These are phyloP conservation scores for Nicotiana otophora DNA, from an alignment of 257 asterid genomes.

Conservation along the genomic window DNA sequence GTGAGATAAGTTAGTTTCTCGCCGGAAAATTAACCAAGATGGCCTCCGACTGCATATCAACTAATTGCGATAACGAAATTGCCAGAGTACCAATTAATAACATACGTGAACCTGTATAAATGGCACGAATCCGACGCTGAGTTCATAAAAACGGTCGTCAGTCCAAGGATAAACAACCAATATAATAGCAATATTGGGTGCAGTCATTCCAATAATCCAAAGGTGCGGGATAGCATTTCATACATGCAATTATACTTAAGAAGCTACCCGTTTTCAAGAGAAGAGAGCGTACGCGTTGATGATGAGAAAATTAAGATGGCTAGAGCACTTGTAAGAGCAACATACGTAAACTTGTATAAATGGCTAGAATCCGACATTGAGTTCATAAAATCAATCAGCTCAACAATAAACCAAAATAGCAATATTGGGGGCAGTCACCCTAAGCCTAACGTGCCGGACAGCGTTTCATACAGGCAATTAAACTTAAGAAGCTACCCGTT, in stretches of 20 bases:
- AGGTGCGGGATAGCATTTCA: too few species aligned
- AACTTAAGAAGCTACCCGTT: conserved; percentile 80
- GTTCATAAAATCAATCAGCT: conserved; percentile 62
- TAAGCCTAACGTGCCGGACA: conserved; percentile 55
- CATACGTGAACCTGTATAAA: too few species aligned
- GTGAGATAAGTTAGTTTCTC: too few species aligned
- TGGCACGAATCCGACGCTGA: too few species aligned
- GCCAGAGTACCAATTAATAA: background rate
- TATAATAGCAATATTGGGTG: too few species aligned
- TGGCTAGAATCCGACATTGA: conserved; percentile 89
- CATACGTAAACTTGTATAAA: conserved; percentile 63
- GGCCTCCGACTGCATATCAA: conserved; percentile 51
- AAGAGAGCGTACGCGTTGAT: too few species aligned
- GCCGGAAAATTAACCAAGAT: background rate
- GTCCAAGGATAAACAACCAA: too few species aligned
- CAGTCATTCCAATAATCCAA: too few species aligned
- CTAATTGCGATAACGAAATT: conserved; percentile 31
- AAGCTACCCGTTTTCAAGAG: too few species aligned
- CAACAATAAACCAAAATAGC: background rate
- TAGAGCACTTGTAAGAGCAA: conserved; percentile 51
- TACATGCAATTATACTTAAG: too few species aligned
- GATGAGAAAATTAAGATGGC: too few species aligned
- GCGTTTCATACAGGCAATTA: conserved; percentile 70
- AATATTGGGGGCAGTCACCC: background rate
- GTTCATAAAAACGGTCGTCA: too few species aligned